These are phyloP conservation scores for Incumbomyces delicatus DNA, from an alignment of 2,329 filamentous ascomycete species.

Conservation along the genomic window DNA sequence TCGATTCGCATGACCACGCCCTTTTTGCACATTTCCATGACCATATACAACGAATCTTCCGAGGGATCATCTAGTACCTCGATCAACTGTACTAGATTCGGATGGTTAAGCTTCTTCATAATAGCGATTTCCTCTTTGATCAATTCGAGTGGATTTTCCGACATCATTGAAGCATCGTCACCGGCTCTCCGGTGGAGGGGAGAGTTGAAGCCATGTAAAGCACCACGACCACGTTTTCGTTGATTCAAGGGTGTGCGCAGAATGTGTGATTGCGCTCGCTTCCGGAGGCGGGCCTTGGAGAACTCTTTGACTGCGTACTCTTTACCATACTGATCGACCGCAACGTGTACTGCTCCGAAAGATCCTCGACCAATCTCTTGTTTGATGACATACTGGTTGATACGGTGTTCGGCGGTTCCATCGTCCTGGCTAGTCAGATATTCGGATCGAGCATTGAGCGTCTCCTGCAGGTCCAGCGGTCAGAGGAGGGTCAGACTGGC, in stretches of 20 bases:
- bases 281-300: constrained; percentile 81
- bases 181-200: constrained; percentile 51
- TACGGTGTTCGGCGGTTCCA: constrained; percentile 68
- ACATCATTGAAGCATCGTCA: constrained; percentile 32
- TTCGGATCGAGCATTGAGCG: constrained; percentile 77
- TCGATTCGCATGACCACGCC: constrained; percentile 95
- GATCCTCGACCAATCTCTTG: constrained; percentile 96
- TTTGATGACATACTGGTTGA: constrained; percentile 91
- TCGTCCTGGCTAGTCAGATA: constrained; percentile 79
- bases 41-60: constrained; percentile 96
- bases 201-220: constrained; percentile 49
- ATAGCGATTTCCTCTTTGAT: constrained; percentile 96
- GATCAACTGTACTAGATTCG: constrained; percentile 83
- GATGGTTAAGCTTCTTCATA: constrained; percentile 97
- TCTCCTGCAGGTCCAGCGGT: constrained; percentile 52
- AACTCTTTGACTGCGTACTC: constrained; percentile 98
- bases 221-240: constrained; percentile 46
- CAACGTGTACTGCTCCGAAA: constrained; percentile 86
- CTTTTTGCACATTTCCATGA: constrained; percentile 97
- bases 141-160: constrained; percentile 66
- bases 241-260: constrained; percentile 53
- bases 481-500: no score
- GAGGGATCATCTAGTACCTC: constrained; percentile 93
- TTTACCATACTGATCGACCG: constrained; percentile 76
- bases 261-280: constrained; percentile 81